A percentile compares a stretch with the other conserved stretches of the same genome.
phyloP scores from a whole-genome alignment of 2,329 filamentous ascomycete genomes.

The Zasmidium citrigriseum region DNA sequence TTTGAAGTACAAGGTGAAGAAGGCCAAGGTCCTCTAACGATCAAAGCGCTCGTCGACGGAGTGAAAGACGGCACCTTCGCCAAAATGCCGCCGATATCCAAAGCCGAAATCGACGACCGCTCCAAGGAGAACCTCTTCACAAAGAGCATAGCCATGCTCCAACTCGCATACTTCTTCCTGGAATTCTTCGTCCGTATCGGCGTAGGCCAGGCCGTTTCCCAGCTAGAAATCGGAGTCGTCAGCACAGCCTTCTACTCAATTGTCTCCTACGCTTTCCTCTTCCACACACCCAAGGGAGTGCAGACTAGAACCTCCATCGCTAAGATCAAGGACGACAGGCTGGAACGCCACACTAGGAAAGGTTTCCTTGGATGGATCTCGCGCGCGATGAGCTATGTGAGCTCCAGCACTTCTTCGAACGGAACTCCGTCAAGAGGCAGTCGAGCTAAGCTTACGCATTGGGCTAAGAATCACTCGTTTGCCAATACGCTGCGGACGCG shows the following conservation, averaged over 20 bases:
- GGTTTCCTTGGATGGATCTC: no score
- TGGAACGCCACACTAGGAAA: not conserved
- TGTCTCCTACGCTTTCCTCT: conserved; percentile 5
- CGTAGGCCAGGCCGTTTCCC: conserved; percentile 1
- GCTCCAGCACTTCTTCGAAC: no score
- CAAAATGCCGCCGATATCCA: conserved; percentile 1
- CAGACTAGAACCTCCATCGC: not conserved
- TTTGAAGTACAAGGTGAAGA: no score
- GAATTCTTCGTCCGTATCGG: conserved; percentile 5
- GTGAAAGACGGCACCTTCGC: not conserved
- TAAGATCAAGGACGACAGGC: no score
- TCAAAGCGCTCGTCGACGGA: no score
- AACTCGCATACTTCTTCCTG: conserved; percentile 12
- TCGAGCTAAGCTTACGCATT: no score
- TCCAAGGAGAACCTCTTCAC: conserved; percentile 42
- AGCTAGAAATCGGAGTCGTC: conserved; percentile 12
- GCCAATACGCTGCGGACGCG: no score
- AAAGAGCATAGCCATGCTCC: conserved; percentile 25
- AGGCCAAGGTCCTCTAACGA: no score
- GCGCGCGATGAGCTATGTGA: no score
- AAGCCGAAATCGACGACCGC: conserved; percentile 36
- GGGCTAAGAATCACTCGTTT: no score
- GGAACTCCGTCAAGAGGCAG: no score
- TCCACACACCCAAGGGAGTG: conserved; percentile 12
- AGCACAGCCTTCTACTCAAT: conserved; percentile 12